Base-by-base conservation (phyloP, 192 early-diverging fungal genomes). In the Physocladia obscura region DNA sequence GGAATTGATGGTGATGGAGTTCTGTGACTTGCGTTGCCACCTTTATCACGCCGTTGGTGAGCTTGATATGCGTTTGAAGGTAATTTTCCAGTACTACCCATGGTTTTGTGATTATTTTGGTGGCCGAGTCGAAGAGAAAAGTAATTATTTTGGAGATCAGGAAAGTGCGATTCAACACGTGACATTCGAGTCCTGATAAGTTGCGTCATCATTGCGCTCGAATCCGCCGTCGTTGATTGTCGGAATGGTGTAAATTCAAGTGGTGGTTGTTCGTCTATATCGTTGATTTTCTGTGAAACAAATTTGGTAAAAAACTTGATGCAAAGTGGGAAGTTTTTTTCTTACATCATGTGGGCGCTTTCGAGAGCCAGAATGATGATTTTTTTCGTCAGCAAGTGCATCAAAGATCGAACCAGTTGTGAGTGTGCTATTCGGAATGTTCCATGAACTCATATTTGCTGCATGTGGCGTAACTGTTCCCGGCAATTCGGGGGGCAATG, bases 121-220 rank as follows among this genome's bases (percentile, higher is more conserved):
- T n/a, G n/a, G n/a, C n/a, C n/a, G 17, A 50, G 31, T 19, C 88
- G 81, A 57, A 81, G 75, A 34, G 80, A 79, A 77, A 90, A 91
- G 79, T 95, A 95, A 59, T 78, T 83, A 21, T 85, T 63, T 62
- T 90, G 86, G 4, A 95, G 70, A 55, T 93, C 92, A 37, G 80
- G 74, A 64, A 91, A 88, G 62, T 91, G 89, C 21, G 80, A 76
- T 2, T 82, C 75, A 2, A 91, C 27, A 1, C 69, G 36, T 17
- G 17, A 30, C 58, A 51, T 61, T 21, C 49, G 44, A 8, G 54
- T 31, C 30, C 34, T 55, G 24, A 57, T 31, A 15, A 55, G 17
- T 13, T 44, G 60, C 13, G 30, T 62, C 50, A 39, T 29, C 8
- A 6, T 38, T 30, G n/a, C 15, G 15, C 26, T 27, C 19, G n/a